phyloP scores from a whole-genome alignment of 129 eudicot genomes.

The Silybum marianum region DNA sequence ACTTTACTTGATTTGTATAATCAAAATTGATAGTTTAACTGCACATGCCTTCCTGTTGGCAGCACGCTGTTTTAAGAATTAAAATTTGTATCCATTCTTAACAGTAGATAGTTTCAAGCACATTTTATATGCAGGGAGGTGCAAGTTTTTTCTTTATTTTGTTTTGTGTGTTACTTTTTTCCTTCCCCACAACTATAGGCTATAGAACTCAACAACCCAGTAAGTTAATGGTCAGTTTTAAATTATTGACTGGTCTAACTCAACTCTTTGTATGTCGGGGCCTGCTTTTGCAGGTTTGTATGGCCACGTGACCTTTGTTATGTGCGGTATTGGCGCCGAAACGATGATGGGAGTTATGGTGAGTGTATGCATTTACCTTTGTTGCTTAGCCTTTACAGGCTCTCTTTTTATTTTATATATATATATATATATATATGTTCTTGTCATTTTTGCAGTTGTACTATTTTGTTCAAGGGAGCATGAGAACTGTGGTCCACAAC shows the following conservation, averaged over 20 bases:
- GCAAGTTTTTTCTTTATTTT: not conserved
- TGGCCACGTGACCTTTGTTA: slow-evolving; percentile 99
- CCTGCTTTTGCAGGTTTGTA: slow-evolving; percentile 55
- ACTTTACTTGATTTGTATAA: not conserved
- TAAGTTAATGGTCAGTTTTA: not conserved
- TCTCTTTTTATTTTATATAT: not conserved
- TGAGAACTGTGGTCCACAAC: slow-evolving; percentile 86
- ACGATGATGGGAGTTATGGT: slow-evolving; percentile 97
- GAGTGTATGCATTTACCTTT: slow-evolving; percentile 21
- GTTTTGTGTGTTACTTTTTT: not conserved
- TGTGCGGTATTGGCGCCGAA: slow-evolving; percentile 95
- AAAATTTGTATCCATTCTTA: not conserved
- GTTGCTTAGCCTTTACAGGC: not conserved
- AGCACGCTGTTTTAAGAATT: not conserved
- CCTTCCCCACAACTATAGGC: not conserved
- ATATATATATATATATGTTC: not conserved
- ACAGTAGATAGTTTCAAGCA: not conserved
- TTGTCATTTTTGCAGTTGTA: slow-evolving; percentile 65
- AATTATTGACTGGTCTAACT: not conserved
- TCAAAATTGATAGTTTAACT: not conserved
- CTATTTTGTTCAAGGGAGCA: slow-evolving; percentile 88
- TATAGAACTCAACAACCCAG: not conserved
- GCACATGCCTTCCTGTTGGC: not conserved
- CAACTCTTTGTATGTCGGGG: not conserved
- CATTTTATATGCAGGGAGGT: not conserved